These are phyloP conservation scores for Sporisorium reilianum DNA, from an alignment of 1,284 basidiomycete genomes.

Conservation along the genomic window DNA sequence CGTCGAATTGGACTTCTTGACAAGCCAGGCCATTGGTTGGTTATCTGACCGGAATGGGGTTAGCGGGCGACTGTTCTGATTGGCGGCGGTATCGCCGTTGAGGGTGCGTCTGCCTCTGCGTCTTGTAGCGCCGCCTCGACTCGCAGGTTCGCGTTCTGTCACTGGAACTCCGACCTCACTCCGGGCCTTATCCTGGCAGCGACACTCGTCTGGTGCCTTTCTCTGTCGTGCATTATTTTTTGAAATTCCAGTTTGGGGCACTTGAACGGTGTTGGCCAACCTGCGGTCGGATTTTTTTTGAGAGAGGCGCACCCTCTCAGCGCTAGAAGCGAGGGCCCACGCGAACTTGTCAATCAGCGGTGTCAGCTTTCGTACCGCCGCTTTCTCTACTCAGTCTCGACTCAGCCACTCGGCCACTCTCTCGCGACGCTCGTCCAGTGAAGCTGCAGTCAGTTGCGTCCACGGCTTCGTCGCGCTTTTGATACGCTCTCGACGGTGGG, in stretches of 20 bases:
- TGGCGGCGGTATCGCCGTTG: background rate
- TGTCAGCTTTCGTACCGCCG: constrained; percentile 3
- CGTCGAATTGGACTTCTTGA: too few relatives aligned
- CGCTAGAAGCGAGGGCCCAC: too few relatives aligned
- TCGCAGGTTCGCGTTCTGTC: too few relatives aligned
- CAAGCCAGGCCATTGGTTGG: too few relatives aligned
- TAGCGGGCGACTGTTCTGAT: background rate
- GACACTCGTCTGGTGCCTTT: background rate
- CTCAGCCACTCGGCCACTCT: background rate
- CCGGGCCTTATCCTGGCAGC: background rate
- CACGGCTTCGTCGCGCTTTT: too few relatives aligned
- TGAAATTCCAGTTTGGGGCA: background rate
- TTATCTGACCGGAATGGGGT: too few relatives aligned
- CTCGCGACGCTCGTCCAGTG: background rate
- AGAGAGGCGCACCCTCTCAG: background rate
- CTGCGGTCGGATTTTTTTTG: background rate
- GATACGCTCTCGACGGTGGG: background rate
- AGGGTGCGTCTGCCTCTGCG: background rate
- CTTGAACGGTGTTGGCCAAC: background rate
- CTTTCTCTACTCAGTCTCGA: too few relatives aligned
- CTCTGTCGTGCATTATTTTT: background rate
- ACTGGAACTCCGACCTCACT: background rate
- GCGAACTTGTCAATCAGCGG: constrained; percentile 4
- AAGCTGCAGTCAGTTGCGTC: too few relatives aligned
- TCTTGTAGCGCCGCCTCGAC: too few relatives aligned